Conservation (phyloP, 2,329 filamentous ascomycete genomes). For the Sporothrix variecibatus region DNA sequence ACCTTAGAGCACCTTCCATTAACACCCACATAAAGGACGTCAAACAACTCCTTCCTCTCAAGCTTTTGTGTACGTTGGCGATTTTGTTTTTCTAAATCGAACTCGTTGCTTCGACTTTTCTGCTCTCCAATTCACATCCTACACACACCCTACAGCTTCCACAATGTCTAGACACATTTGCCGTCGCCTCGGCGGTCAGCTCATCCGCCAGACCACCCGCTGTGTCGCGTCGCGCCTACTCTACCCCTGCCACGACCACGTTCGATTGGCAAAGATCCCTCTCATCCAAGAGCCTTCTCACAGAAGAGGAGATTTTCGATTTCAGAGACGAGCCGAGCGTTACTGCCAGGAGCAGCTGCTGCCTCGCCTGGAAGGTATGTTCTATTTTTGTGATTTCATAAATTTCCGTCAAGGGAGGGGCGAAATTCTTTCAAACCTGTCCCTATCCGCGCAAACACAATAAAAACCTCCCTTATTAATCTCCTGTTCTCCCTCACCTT, state of each 20-base stretch:
- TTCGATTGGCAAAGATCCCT: slow-evolving; percentile 96
- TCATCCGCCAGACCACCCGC: slow-evolving; percentile 26
- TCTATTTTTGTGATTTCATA: not conserved
- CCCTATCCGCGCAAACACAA: not conserved
- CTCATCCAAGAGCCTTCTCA: slow-evolving; percentile 70
- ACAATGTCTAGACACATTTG: slow-evolving; percentile 30
- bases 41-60: not conserved
- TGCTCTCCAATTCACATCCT: not conserved
- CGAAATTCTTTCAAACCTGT: slow-evolving; percentile 3
- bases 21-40: slow-evolving; percentile 17
- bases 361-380: slow-evolving; percentile 79
- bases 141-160: not conserved
- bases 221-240: slow-evolving; percentile 27
- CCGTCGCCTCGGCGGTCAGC: slow-evolving; percentile 26
- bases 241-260: slow-evolving; percentile 14
- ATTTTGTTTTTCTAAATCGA: not conserved
- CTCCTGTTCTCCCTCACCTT: slow-evolving; percentile 1
- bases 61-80: not conserved
- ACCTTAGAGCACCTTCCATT: not conserved
- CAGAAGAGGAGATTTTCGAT: slow-evolving; percentile 88
- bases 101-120: not conserved
- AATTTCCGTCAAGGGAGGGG: not conserved
- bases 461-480: slow-evolving; percentile 16
- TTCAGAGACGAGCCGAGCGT: slow-evolving; percentile 81
- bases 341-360: slow-evolving; percentile 91